Conservation (phyloP, 2,329 filamentous ascomycete species). For the Chalaropsis ovoidea region DNA sequence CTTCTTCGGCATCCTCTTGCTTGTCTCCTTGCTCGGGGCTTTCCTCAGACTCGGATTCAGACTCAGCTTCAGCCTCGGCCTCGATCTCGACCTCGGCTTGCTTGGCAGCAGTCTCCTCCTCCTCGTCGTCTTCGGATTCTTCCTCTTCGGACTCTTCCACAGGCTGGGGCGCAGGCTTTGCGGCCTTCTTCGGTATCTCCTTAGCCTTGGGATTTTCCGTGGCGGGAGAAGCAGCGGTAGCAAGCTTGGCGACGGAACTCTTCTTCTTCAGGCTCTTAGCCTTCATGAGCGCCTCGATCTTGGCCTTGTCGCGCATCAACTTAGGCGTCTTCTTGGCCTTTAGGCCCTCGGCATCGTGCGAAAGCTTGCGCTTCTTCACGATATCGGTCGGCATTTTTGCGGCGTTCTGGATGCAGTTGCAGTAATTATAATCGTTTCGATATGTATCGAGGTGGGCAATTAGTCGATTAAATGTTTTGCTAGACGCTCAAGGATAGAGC, state of each 20-base stretch:
- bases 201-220: background rate
- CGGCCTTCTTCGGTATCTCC: slow-evolving; percentile 16
- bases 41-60: slow-evolving; percentile 22
- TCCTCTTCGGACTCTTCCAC: slow-evolving; percentile 17
- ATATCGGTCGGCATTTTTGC: slow-evolving; percentile 14
- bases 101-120: background rate
- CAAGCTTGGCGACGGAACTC: background rate
- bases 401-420: background rate
- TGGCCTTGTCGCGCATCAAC: slow-evolving; percentile 17
- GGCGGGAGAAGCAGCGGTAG: slow-evolving; percentile 1
- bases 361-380: slow-evolving; percentile 24
- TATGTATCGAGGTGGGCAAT: background rate
- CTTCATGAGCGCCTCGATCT: slow-evolving; percentile 20
- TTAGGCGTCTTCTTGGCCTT: slow-evolving; percentile 18
- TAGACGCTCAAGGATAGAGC: background rate
- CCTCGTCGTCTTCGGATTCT: slow-evolving; percentile 15
- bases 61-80: slow-evolving; percentile 17
- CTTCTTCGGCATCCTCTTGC: slow-evolving; percentile 26
- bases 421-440: too few relatives aligned
- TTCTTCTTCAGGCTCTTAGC: slow-evolving; percentile 17
- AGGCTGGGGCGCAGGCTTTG: slow-evolving; percentile 4
- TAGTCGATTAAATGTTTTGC: background rate
- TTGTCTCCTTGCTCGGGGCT: slow-evolving; percentile 13
- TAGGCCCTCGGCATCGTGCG: slow-evolving; percentile 17
- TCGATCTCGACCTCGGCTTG: background rate